Evolutionary conservation across 192 early-diverging fungal species (phyloP).

Genomic region (Backusella parvicylindrica): DNA sequence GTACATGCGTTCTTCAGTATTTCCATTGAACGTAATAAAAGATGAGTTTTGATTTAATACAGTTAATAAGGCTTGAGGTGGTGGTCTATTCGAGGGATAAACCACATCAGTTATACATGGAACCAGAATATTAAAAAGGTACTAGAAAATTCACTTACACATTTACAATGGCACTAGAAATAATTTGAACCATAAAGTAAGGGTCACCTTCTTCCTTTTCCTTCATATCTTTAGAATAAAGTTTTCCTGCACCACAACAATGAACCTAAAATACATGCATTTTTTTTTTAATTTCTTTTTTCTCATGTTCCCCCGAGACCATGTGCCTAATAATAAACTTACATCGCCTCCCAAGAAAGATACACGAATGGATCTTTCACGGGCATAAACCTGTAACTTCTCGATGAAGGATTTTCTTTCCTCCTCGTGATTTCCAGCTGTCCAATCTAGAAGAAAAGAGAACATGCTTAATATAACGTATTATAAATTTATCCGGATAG

Average conservation of each 20-base stretch:
- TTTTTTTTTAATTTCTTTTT: not conserved
- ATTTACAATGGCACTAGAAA: constrained; percentile 81
- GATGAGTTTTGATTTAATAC: constrained; percentile 61
- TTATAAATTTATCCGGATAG: not conserved
- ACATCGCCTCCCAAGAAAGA: constrained; percentile 84
- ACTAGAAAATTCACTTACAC: constrained; percentile 21
- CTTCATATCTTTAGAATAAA: constrained; percentile 53
- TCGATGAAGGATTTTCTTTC: constrained; percentile 69
- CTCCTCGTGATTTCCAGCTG: constrained; percentile 59
- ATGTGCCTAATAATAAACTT: too few relatives aligned
- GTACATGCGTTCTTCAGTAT: constrained; percentile 71
- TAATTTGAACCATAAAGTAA: constrained; percentile 75
- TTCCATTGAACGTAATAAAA: constrained; percentile 51
- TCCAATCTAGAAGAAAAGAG: constrained; percentile 38
- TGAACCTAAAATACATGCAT: constrained; percentile 40
- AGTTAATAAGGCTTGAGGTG: constrained; percentile 65
- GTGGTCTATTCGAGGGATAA: constrained; percentile 40
- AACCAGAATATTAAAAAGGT: not conserved
- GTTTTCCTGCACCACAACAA: constrained; percentile 60
- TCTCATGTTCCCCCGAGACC: not conserved
- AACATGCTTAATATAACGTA: not conserved
- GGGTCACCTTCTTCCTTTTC: constrained; percentile 57
- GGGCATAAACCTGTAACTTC: constrained; percentile 64
- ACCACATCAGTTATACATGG: not conserved
- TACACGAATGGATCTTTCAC: constrained; percentile 56